Percentiles rank a stretch among this genome's conserved stretches.
Evolutionary conservation across 2,329 filamentous ascomycete genomes (phyloP).

Genomic region (Talaromyces islandicus): DNA sequence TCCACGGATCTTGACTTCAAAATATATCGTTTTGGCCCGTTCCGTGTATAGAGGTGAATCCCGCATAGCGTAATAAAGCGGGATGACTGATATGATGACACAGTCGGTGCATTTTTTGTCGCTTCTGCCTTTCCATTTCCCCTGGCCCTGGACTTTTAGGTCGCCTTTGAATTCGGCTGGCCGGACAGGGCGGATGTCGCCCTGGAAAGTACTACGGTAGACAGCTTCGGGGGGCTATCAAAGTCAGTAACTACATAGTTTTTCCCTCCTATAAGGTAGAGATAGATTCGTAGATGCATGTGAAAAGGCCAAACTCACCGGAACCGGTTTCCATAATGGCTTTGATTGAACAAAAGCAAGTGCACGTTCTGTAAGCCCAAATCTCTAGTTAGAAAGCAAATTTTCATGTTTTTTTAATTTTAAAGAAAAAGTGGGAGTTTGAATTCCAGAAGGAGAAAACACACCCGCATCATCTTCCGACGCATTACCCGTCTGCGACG

Average conservation of each 20-base stretch:
- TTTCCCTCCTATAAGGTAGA: background rate
- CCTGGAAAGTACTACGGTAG: conserved; percentile 36
- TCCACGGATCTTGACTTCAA: conserved; percentile 48
- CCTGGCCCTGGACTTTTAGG: conserved; percentile 25
- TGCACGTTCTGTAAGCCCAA: conserved; percentile 40
- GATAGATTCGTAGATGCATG: background rate
- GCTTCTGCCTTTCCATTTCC: conserved; percentile 43
- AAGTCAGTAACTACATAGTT: background rate
- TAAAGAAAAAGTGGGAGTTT: no score
- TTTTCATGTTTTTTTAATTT: background rate
- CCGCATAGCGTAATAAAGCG: conserved; percentile 48
- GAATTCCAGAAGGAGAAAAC: background rate
- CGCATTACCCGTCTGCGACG: conserved; percentile 54
- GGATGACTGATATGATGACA: conserved; percentile 48
- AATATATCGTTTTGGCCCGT: conserved; percentile 52
- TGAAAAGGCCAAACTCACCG: background rate
- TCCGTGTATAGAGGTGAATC: conserved; percentile 46
- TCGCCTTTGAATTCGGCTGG: conserved; percentile 19
- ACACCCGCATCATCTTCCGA: conserved; percentile 36
- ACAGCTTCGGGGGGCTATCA: conserved; percentile 34
- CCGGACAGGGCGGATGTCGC: conserved; percentile 40
- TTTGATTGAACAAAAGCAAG: conserved; percentile 49
- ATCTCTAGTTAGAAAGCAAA: background rate
- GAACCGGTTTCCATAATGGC: conserved; percentile 46
- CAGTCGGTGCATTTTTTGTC: conserved; percentile 42